Evolutionary conservation across 2,329 filamentous ascomycete genomes (phyloP), one percentile per base, ranked within the genome.

Genomic region (Botrytis tulipae): DNA sequence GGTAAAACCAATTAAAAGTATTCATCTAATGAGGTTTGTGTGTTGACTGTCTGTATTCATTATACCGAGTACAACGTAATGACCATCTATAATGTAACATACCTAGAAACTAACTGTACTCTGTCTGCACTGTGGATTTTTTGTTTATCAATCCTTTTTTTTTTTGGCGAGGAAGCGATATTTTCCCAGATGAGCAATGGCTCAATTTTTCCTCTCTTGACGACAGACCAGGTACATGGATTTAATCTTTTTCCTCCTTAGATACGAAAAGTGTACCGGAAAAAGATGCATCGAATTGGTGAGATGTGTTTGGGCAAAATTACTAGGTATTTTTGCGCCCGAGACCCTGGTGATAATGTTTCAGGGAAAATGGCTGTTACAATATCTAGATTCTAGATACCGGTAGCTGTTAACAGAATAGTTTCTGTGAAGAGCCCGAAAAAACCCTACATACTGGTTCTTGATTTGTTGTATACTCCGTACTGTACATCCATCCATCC

Each of bases 391-490:
- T 54, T 54, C 48, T n/a, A 54, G 48, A n/a, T 54, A 54, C 48
- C 48, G n/a, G n/a, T 57, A 57, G 51, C 51, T 68, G 48, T 54
- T 57, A 29, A 9, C 48, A 68, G 66, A 57, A 68, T 68, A 68
- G 66, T 68, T 68, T 68, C 66, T 68, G 66, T 40, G 25, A 68
- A 68, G 35, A 68, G 48, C 66, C 66, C 66, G 48, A 57, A 67
- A 57, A 48, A 7, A 2, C 6, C 46, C 46, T 48, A n/a, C 29
- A 29, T 42, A 29, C 18, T 40, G 14, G 14, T 29, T 29, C 51
- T 57, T 57, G 51, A 29, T 29, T 29, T 16, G 51, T 57, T 54
- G 35, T 22, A 22, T 40, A 14, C 25, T n/a, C 48, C 48, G 25
- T n/a, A 6, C 48, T 51, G 48, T n/a, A 51, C 48, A n/a, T 51